Percentiles rank a stretch among this genome's conserved stretches.
Conservation (phyloP, 805 yeast species). For the Starmerella sirachaensis region DNA sequence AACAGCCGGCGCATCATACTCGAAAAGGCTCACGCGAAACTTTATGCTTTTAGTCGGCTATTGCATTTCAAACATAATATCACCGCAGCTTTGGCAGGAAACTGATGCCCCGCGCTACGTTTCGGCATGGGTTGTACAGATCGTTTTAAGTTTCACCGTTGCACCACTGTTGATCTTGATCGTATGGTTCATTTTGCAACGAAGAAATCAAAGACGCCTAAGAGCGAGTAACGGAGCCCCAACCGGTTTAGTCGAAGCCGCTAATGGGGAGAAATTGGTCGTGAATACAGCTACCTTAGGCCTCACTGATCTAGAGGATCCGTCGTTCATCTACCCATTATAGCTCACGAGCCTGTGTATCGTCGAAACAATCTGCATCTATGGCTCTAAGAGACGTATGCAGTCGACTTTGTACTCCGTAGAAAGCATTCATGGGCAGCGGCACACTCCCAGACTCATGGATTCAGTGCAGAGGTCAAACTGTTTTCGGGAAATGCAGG, state of each 20-base stretch:
- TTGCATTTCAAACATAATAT: constrained; percentile 41
- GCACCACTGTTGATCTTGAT: constrained; percentile 37
- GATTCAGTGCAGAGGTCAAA: no score
- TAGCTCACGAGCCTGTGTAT: no score
- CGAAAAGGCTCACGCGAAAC: constrained; percentile 39
- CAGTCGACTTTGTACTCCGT: no score
- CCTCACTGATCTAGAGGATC: constrained; percentile 43
- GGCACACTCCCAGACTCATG: no score
- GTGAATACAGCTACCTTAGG: constrained; percentile 38
- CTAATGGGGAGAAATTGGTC: constrained; percentile 25
- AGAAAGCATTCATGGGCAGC: no score
- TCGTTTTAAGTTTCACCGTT: constrained; percentile 32
- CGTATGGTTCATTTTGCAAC: constrained; percentile 35
- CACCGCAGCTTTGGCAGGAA: constrained; percentile 40
- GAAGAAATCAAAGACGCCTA: constrained; percentile 36
- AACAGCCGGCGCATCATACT: constrained; percentile 38
- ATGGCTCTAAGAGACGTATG: no score
- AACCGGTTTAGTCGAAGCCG: constrained; percentile 23
- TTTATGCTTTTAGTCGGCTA: constrained; percentile 37
- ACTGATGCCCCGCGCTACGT: constrained; percentile 36
- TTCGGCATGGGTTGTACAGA: constrained; percentile 39
- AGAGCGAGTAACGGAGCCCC: constrained; percentile 13
- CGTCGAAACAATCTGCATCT: no score
- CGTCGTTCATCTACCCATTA: constrained; percentile 42
- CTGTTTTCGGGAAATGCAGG: no score